These are phyloP conservation scores for Urochloa ruziziensis DNA, from an alignment of 176 grass and related monocot species.

Conservation along the genomic window DNA sequence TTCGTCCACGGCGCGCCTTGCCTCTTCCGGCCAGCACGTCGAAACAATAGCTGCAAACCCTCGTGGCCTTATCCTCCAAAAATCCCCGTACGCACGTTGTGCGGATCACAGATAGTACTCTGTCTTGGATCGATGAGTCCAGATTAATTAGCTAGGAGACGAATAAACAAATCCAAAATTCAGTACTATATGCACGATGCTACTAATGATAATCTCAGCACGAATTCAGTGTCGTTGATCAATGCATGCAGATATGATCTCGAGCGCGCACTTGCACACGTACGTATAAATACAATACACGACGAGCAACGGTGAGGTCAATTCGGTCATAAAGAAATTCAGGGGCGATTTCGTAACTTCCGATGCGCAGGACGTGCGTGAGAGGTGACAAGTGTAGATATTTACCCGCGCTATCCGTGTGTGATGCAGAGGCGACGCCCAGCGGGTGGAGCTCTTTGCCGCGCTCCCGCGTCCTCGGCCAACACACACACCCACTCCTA, in stretches of 20 bases:
- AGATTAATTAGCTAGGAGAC: no score
- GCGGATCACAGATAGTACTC: neutral
- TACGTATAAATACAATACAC: neutral
- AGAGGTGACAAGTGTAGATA: neutral
- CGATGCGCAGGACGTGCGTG: no score
- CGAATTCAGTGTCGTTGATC: neutral
- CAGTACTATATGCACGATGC: neutral
- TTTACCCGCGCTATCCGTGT: constrained; percentile 30
- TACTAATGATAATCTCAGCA: neutral
- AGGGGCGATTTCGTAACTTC: constrained; percentile 12
- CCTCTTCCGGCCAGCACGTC: neutral
- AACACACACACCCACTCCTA: neutral
- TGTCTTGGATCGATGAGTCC: neutral
- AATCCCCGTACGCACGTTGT: neutral
- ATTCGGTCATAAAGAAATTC: neutral
- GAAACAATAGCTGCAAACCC: neutral
- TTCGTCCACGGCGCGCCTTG: constrained; percentile 23
- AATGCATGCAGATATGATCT: neutral
- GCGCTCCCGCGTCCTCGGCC: constrained; percentile 20
- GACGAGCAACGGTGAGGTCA: neutral
- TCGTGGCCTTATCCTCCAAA: neutral
- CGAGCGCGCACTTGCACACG: neutral
- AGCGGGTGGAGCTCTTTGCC: constrained; percentile 48
- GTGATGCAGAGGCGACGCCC: constrained; percentile 43
- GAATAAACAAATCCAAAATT: neutral